Evolutionary conservation across 2,329 filamentous ascomycete genomes (phyloP).

Genomic region (Delphinella strobiligena): DNA sequence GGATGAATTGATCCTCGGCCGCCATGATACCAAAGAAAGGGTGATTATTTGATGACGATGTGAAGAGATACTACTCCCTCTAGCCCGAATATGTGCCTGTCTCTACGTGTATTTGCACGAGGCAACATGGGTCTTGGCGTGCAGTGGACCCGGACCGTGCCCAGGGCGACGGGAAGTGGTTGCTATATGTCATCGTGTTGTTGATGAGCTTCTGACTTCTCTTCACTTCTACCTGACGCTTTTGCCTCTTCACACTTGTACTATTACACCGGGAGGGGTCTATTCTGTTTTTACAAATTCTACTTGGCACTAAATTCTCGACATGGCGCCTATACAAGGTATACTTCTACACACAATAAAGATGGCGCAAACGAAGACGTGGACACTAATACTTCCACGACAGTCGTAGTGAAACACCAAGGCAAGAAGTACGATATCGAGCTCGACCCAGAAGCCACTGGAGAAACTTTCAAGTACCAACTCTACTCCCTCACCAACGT

Average conservation of each 20-base stretch:
- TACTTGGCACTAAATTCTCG: not conserved
- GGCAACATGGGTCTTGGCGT: not conserved
- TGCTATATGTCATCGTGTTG: not conserved
- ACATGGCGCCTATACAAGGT: not conserved
- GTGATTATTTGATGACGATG: no score
- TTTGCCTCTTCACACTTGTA: not conserved
- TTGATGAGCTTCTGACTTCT: not conserved
- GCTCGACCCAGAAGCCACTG: conserved; percentile 69
- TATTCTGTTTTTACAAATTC: no score
- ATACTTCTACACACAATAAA: not conserved
- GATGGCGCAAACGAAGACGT: no score
- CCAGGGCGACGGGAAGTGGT: not conserved
- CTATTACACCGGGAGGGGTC: no score
- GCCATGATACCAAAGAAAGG: no score
- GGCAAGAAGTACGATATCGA: conserved; percentile 94
- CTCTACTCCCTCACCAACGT: conserved; percentile 91
- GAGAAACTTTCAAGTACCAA: conserved; percentile 91
- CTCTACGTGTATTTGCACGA: not conserved
- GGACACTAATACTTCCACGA: no score
- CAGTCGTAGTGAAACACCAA: conserved; percentile 87
- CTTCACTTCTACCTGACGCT: not conserved
- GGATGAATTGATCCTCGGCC: conserved; percentile 47
- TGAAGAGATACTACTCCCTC: no score
- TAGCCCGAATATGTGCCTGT: no score
- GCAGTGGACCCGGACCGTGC: not conserved